phyloP scores from a whole-genome alignment of 148 eudicot genomes.

The Oxyria digyna region DNA sequence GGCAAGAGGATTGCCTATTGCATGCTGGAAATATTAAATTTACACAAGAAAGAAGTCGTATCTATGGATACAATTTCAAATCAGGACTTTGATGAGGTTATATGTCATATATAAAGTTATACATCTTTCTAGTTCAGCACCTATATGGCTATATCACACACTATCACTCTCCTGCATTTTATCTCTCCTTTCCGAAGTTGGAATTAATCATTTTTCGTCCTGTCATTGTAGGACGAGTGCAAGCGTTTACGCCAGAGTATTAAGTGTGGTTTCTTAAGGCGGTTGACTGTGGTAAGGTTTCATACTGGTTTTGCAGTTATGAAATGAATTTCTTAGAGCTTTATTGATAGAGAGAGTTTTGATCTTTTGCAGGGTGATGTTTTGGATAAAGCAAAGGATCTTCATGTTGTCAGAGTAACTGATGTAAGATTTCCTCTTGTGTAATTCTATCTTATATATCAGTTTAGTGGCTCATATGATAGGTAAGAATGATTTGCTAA shows the following conservation, averaged over 20 bases:
- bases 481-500: background rate
- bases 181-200: background rate
- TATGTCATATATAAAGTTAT: background rate
- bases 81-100: slow-evolving; percentile 95
- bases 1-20: slow-evolving; percentile 67
- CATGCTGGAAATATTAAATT: slow-evolving; percentile 85
- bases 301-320: background rate
- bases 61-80: slow-evolving; percentile 84
- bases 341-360: slow-evolving; percentile 2
- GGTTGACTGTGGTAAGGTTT: slow-evolving; percentile 75
- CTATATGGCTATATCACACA: background rate
- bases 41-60: slow-evolving; percentile 73
- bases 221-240: slow-evolving; percentile 74
- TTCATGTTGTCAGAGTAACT: slow-evolving; percentile 70
- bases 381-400: slow-evolving; percentile 80
- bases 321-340: background rate
- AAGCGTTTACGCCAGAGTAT: slow-evolving; percentile 94
- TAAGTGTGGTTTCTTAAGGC: slow-evolving; percentile 80
- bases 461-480: background rate
- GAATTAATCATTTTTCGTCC: slow-evolving; percentile 19
- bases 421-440: slow-evolving; percentile 53
- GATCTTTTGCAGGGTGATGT: slow-evolving; percentile 69
- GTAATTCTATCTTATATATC: background rate
- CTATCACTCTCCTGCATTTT: background rate
- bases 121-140: background rate